Base-by-base conservation (phyloP, 2,329 filamentous ascomycete genomes). In the Triangularia verruculosa region DNA sequence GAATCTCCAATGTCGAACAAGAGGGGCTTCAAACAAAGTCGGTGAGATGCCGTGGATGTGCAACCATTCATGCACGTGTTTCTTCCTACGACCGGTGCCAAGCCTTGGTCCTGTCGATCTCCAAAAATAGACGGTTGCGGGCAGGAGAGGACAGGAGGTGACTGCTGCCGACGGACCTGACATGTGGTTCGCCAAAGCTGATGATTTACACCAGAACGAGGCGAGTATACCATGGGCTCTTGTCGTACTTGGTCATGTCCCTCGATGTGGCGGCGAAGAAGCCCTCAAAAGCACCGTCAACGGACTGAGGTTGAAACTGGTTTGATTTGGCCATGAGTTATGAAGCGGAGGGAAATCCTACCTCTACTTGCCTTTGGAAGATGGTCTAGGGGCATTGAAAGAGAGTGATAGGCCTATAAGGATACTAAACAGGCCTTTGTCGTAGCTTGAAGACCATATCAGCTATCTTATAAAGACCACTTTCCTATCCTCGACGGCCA, bases 211-310 rank as follows among this genome's bases (percentile, higher is more conserved):
- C 34, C 15, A 39, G 15, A 13, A 39, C 34, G 11, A 34, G 9
- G 27, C 27, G 9, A 28, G 27, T 28, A 4, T 28, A 28, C 27
- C 27, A 28, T 0, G 71, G 72, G 17, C 57, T 52, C 20, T 34
- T 2, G 25, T 64, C 61, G 15, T 39, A 28, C 9, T 57, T 52
- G 25, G 43, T 58, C 6, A n/a, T 28, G 12, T 56, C 57, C 9
- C 66, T 62, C 57, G 63, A 65, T 12, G 59, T 66, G 25, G 67
- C 69, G 13, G 66, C 68, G 57, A 72, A 71, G 1, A 69, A 72
- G 55, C 67, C 70, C 28, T 61, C 61, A 47, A 47, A 20, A 47
- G 39, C 39, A 47, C 39, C 39, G 39, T 47, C 39, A 47, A 47
- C 39, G n/a, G 39, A 11, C 39, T 47, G 39, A 47, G 39, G 39